Base-by-base conservation (phyloP, 495 filamentous ascomycete genomes). In the Tuber aestivum region DNA sequence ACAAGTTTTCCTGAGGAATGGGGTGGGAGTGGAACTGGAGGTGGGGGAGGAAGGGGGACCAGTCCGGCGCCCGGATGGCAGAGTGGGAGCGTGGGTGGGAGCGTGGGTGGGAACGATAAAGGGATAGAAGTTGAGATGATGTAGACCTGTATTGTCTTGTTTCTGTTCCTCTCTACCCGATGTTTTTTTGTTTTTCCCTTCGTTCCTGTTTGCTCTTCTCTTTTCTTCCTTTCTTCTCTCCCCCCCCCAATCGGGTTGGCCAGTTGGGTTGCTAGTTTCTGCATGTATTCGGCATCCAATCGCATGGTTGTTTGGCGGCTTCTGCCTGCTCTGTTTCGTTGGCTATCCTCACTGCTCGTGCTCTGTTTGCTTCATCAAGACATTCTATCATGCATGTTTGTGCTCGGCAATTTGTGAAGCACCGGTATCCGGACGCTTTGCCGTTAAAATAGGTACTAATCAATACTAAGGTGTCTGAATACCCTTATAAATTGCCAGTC, bases 81-180 rank as follows among this genome's bases (percentile, higher is more conserved):
- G 61, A 48, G 56, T 41, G 20, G 70, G 75, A 14, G 74, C 69
- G 10, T 44, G 65, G 41, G 38, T 40, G 38, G 38, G 38, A 40
- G 38, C n/a, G n/a, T n/a, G n/a, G n/a, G 76, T 73, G 35, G 73
- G 69, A 16, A 71, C 76, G 42, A 70, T 74, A 20, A 69, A 77
- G 38, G 75, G 68, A 10, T 84, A 41, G 83, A 83, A 71, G 83
- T 84, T 35, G 83, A 84, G 75, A 84, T 84, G 83, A 82, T 82
- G 75, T 84, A 76, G 78, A 79, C 73, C 72, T 75, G 78, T 76
- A 78, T 76, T 38, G 27, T 61, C 27, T 61, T 71, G 56, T 42
- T 78, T 48, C 69, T 79, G 44, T 44, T 79, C 74, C 45, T 20
- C 70, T 71, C 38, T 70, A 72, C 61, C 48, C 37, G 76, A 35